Evolutionary conservation across 352 stramenopile genomes (phyloP).

Genomic region (Aphanomyces invadans): DNA sequence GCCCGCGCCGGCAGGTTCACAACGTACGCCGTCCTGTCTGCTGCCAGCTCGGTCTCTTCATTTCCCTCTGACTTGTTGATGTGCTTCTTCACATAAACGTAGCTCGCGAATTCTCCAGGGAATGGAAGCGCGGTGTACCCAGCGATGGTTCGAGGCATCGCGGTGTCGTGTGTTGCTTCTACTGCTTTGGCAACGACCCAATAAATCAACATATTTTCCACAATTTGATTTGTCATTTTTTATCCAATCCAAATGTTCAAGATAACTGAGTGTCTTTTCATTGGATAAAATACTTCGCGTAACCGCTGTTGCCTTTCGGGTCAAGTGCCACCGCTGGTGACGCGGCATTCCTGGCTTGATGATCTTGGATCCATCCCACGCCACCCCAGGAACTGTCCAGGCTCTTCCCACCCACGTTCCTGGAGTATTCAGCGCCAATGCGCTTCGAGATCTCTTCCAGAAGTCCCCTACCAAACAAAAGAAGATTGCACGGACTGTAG

Average conservation of each 20-base stretch:
- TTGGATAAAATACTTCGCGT: conserved; percentile 2
- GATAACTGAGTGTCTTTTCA: background rate
- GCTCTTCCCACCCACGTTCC: background rate
- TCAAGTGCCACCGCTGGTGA: too few relatives aligned
- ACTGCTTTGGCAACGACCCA: conserved; percentile 6
- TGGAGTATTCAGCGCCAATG: background rate
- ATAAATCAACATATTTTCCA: conserved; percentile 20
- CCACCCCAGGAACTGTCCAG: background rate
- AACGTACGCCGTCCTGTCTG: conserved; percentile 63
- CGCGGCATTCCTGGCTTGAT: background rate
- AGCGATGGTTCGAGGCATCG: conserved; percentile 34
- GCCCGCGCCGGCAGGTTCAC: conserved; percentile 51
- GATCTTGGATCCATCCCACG: conserved; percentile 4
- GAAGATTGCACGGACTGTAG: background rate
- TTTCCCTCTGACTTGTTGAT: conserved; percentile 29
- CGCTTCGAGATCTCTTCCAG: background rate
- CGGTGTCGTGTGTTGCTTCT: conserved; percentile 8
- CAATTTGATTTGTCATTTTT: conserved; percentile 20
- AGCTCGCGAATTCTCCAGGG: conserved; percentile 52
- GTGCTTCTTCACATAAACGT: conserved; percentile 76
- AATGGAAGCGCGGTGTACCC: conserved; percentile 73
- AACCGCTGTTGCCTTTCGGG: background rate
- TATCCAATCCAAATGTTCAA: conserved; percentile 7
- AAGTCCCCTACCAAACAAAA: background rate
- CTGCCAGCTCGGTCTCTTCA: conserved; percentile 38